phyloP scores from a whole-genome alignment of 1,139 yeast genomes.

The Yamadazyma dendronema region DNA sequence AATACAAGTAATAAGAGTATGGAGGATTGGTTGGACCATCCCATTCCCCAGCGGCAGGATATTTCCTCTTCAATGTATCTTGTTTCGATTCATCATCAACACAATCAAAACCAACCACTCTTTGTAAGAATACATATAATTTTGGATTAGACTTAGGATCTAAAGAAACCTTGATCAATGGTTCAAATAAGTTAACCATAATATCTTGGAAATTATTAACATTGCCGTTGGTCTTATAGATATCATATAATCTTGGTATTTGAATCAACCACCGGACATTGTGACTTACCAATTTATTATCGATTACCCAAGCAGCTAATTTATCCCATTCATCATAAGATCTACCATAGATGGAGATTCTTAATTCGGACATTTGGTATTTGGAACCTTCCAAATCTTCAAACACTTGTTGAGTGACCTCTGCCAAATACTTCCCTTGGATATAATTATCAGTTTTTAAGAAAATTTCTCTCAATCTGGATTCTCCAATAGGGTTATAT shows the following conservation, averaged over 20 bases:
- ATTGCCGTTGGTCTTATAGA: slow-evolving; percentile 75
- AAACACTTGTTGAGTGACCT: slow-evolving; percentile 87
- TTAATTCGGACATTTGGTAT: slow-evolving; percentile 94
- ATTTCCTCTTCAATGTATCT: slow-evolving; percentile 78
- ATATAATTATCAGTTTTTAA: slow-evolving; percentile 93
- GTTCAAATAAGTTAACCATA: slow-evolving; percentile 74
- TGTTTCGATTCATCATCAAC: slow-evolving; percentile 97
- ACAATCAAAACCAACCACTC: slow-evolving; percentile 97
- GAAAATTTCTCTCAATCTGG: slow-evolving; percentile 92
- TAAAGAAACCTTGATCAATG: slow-evolving; percentile 87
- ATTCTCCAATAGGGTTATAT: slow-evolving; percentile 97
- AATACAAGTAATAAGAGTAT: slow-evolving; percentile 92
- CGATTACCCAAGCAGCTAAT: slow-evolving; percentile 91
- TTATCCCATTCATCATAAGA: slow-evolving; percentile 92
- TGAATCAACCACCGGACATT: slow-evolving; percentile 97
- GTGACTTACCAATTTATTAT: slow-evolving; percentile 85
- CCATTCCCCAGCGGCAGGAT: slow-evolving; percentile 85
- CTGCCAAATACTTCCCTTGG: slow-evolving; percentile 86
- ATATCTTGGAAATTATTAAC: slow-evolving; percentile 75
- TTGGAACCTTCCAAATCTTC: slow-evolving; percentile 92
- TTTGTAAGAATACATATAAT: slow-evolving; percentile 77
- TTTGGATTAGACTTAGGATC: slow-evolving; percentile 88
- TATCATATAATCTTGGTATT: slow-evolving; percentile 88
- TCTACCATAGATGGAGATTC: slow-evolving; percentile 93
- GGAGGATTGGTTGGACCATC: slow-evolving; percentile 81